Conservation (phyloP, 306 rosid genomes). For the Cicer arietinum region DNA sequence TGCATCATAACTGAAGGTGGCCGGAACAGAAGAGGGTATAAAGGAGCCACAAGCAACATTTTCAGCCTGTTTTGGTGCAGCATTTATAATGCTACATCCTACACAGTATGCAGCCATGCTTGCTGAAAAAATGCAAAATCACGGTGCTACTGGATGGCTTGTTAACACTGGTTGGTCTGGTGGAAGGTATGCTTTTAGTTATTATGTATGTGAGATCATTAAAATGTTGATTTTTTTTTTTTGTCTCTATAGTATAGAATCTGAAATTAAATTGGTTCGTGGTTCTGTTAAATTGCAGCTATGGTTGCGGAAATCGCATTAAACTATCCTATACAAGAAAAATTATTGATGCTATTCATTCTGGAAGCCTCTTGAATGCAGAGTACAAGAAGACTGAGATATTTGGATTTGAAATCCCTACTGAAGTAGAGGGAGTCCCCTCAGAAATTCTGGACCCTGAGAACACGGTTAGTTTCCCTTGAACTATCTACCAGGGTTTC, state of each 20-base stretch:
- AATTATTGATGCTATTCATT: slow-evolving; percentile 86
- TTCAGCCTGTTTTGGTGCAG: slow-evolving; percentile 95
- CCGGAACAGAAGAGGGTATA: slow-evolving; percentile 87
- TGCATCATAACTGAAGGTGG: slow-evolving; percentile 59
- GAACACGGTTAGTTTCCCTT: slow-evolving; percentile 62
- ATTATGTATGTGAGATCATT: neutral
- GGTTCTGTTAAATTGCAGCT: slow-evolving; percentile 53
- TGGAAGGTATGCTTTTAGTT: slow-evolving; percentile 64
- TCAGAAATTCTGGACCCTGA: slow-evolving; percentile 75
- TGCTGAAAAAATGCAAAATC: slow-evolving; percentile 83
- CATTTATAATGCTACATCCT: slow-evolving; percentile 93
- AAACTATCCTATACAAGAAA: slow-evolving; percentile 77
- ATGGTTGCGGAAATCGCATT: slow-evolving; percentile 75
- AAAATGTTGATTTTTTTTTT: neutral
- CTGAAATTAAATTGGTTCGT: neutral
- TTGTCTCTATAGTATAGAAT: neutral
- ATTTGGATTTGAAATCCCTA: slow-evolving; percentile 84
- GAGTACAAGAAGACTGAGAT: slow-evolving; percentile 68
- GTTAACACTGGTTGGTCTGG: slow-evolving; percentile 96
- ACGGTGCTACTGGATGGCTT: slow-evolving; percentile 92
- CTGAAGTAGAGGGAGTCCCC: slow-evolving; percentile 75
- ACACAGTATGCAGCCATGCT: slow-evolving; percentile 90
- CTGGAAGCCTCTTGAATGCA: slow-evolving; percentile 67
- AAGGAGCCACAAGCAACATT: slow-evolving; percentile 93
- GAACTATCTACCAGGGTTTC: neutral